phyloP scores from a whole-genome alignment of 192 early-diverging fungal species.

The Allomyces arbusculus region DNA sequence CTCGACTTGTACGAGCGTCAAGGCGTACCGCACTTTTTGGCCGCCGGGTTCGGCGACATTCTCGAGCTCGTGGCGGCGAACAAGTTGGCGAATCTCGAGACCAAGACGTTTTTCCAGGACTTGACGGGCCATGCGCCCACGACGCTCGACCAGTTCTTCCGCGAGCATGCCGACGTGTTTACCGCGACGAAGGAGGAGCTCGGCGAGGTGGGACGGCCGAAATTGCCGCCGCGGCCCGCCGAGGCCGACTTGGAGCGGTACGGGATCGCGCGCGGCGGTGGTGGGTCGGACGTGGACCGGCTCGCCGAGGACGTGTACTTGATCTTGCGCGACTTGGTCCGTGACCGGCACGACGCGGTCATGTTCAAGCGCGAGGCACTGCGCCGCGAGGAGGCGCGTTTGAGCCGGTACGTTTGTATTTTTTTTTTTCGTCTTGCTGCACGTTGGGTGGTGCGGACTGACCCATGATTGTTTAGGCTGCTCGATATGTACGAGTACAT shows the following conservation, averaged over 20 bases:
- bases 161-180: neutral
- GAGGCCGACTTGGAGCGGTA: neutral
- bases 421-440: no score
- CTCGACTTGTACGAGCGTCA: neutral
- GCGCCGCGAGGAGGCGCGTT: neutral
- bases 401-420: neutral
- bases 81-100: neutral
- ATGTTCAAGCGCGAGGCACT: neutral
- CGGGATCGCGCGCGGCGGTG: no score
- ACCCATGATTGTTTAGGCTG: no score
- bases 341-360: neutral
- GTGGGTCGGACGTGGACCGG: no score
- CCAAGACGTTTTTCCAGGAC: neutral
- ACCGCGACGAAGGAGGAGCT: neutral
- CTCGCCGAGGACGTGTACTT: neutral
- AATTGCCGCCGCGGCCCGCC: neutral
- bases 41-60: neutral
- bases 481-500: no score
- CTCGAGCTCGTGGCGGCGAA: neutral
- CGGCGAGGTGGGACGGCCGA: neutral
- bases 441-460: no score
- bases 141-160: neutral
- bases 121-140: neutral
- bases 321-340: neutral
- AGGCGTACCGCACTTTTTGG: neutral